phyloP scores from a whole-genome alignment of 108 stramenopile genomes.

The Discostella pseudostelligera region DNA sequence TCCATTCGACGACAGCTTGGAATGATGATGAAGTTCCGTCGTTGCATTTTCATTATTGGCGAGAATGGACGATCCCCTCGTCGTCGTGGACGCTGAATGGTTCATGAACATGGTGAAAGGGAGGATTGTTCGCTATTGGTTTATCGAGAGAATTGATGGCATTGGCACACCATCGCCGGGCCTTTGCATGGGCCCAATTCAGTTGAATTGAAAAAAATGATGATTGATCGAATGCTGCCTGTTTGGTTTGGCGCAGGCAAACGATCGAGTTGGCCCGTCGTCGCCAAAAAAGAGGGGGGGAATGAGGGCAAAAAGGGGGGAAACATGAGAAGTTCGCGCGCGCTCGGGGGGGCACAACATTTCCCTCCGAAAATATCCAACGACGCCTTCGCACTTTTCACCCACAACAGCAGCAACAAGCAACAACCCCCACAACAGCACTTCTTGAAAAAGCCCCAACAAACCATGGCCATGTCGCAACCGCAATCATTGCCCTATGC shows the following conservation, averaged over 20 bases:
- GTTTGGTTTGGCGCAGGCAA: not conserved
- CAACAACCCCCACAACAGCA: no score
- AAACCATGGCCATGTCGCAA: not conserved
- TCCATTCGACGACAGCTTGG: slow-evolving; percentile 7
- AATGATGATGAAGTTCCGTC: not conserved
- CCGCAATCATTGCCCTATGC: slow-evolving; percentile 31
- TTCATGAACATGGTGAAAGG: slow-evolving; percentile 38
- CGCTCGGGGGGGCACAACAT: not conserved
- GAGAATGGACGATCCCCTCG: slow-evolving; percentile 7
- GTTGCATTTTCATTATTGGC: slow-evolving; percentile 31
- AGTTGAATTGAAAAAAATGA: no score
- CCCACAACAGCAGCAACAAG: no score
- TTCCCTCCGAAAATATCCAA: not conserved
- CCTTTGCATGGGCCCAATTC: no score
- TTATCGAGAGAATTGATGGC: not conserved
- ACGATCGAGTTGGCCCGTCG: not conserved
- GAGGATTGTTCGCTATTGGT: not conserved
- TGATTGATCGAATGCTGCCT: no score
- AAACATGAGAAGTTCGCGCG: no score
- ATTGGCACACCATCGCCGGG: not conserved
- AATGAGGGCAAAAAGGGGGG: not conserved
- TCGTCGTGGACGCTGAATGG: slow-evolving; percentile 20
- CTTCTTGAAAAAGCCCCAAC: slow-evolving; percentile 2
- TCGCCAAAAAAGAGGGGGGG: not conserved
- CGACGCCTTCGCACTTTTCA: not conserved